A percentile compares a stretch with the other conserved stretches of the same genome.
Conservation (phyloP, 257 asterid species). For the Leptodermis oblonga region DNA sequence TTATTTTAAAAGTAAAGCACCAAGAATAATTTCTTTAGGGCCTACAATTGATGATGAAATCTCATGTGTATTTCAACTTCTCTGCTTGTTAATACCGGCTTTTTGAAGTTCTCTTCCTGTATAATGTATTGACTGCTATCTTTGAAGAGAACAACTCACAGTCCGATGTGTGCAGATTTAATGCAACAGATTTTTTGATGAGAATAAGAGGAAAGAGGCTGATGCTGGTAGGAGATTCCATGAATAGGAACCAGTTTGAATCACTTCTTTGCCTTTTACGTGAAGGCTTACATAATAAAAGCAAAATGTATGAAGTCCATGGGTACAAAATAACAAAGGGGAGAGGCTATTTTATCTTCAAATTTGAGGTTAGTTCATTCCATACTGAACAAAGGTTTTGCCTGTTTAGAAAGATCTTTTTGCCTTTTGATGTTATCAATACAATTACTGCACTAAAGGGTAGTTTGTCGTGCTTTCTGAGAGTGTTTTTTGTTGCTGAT, state of each 20-base stretch:
- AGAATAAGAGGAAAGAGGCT: conserved; percentile 82
- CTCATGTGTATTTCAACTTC: not conserved
- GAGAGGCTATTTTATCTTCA: conserved; percentile 83
- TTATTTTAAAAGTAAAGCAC: not conserved
- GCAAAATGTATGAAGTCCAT: conserved; percentile 81
- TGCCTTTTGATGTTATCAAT: not conserved
- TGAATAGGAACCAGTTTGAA: conserved; percentile 97
- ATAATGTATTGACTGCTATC: not conserved
- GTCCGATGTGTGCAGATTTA: conserved; percentile 50
- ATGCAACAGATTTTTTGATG: conserved; percentile 79
- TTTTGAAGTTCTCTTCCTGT: not conserved
- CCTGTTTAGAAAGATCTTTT: not conserved
- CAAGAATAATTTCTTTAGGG: not conserved
- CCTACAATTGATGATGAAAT: not conserved
- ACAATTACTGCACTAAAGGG: not conserved
- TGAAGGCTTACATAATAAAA: conserved; percentile 68
- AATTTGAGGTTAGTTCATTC: conserved; percentile 59
- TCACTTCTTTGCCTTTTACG: conserved; percentile 83
- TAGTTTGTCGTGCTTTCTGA: not conserved
- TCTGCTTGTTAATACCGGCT: not conserved
- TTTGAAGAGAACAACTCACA: not conserved
- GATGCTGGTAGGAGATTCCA: conserved; percentile 95
- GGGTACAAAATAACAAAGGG: conserved; percentile 90
- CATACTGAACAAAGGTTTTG: not conserved
- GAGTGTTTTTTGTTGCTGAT: not conserved